These are phyloP conservation scores for Angomonas deanei DNA, from an alignment of 208 protist species.

Conservation along the genomic window DNA sequence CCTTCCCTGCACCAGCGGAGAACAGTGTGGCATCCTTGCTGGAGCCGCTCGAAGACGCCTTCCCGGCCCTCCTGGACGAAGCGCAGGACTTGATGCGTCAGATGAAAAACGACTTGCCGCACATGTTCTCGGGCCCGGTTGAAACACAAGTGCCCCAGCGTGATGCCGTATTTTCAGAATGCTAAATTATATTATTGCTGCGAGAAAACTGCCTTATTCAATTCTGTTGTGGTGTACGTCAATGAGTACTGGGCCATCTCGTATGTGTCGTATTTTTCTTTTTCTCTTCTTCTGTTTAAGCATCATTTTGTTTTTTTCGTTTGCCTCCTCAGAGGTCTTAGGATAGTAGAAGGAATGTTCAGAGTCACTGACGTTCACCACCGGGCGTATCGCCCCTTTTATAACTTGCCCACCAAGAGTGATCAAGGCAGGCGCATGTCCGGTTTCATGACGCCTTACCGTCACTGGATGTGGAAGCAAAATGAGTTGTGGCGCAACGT, in stretches of 20 bases:
- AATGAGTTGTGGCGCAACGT: slow-evolving; percentile 91
- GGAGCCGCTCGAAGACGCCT: slow-evolving; percentile 17
- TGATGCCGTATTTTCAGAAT: slow-evolving; percentile 8
- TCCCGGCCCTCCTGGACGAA: background rate
- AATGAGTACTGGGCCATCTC: no score
- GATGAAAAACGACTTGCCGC: background rate
- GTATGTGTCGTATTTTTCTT: no score
- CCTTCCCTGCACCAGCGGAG: slow-evolving; percentile 31
- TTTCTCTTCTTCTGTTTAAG: no score
- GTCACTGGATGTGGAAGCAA: slow-evolving; percentile 92
- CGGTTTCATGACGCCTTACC: slow-evolving; percentile 86
- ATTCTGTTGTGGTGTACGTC: background rate
- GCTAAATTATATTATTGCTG: slow-evolving; percentile 5
- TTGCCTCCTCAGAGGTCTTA: no score
- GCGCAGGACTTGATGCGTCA: background rate
- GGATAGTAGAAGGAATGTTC: no score
- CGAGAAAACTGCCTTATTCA: background rate
- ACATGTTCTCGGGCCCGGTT: background rate
- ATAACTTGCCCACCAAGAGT: slow-evolving; percentile 86
- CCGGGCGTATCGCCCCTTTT: slow-evolving; percentile 49
- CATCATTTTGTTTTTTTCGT: no score
- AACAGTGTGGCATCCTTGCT: slow-evolving; percentile 46
- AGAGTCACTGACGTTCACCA: background rate
- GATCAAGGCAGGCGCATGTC: slow-evolving; percentile 83
- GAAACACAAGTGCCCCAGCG: background rate